A percentile compares a stretch with the other conserved stretches of the same genome.
These are phyloP conservation scores for Phragmites australis DNA, from an alignment of 176 grass and related monocot species.

Conservation along the genomic window DNA sequence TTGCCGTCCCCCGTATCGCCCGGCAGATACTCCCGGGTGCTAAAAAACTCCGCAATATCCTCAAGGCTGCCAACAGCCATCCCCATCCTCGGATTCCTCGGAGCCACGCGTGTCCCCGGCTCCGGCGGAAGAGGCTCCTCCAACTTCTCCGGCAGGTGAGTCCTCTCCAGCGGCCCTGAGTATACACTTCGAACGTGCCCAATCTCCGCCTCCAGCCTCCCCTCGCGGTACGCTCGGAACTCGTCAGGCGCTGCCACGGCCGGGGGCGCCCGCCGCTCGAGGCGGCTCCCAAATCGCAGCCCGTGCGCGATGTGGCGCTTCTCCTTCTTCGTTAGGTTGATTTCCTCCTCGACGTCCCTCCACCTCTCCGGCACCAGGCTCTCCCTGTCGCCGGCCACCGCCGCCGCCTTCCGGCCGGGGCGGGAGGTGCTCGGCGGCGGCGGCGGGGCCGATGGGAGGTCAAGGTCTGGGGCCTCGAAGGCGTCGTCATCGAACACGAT, in stretches of 20 bases:
- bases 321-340: constrained; percentile 97
- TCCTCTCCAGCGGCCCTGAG: constrained; percentile 25
- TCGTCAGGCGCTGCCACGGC: constrained; percentile 55
- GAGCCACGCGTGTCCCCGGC: constrained; percentile 60
- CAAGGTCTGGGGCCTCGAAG: constrained; percentile 58
- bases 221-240: constrained; percentile 59
- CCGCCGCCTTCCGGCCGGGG: constrained; percentile 24
- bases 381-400: constrained; percentile 11
- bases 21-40: constrained; percentile 42
- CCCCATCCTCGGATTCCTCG: constrained; percentile 76
- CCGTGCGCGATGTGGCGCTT: constrained; percentile 81
- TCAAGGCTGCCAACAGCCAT: constrained; percentile 45
- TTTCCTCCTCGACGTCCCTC: constrained; percentile 74
- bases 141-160: constrained; percentile 32
- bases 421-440: not conserved
- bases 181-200: constrained; percentile 42
- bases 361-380: constrained; percentile 78
- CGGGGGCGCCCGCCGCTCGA: constrained; percentile 65
- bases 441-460: not conserved
- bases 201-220: constrained; percentile 46
- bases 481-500: constrained; percentile 94
- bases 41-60: constrained; percentile 71
- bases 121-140: constrained; percentile 32
- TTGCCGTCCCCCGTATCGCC: constrained; percentile 46
- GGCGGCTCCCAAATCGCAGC: constrained; percentile 66